A percentile compares a stretch with the other conserved stretches of the same genome.
Conservation (phyloP, 1,139 yeast genomes). For the Saccharomyces hybrid region DNA sequence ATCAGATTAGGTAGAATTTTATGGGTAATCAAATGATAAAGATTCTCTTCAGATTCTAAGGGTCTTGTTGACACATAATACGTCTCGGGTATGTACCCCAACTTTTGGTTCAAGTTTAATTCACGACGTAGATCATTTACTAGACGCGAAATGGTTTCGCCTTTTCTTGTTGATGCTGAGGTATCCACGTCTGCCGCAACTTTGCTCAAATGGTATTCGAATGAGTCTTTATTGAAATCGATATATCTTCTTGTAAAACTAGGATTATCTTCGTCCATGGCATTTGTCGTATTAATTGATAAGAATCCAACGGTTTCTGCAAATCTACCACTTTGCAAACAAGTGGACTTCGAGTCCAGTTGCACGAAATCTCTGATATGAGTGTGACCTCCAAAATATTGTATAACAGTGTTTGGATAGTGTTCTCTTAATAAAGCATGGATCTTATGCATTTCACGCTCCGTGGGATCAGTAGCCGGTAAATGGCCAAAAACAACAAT, state of each 20-base stretch:
- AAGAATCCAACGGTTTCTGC: slow-evolving; percentile 90
- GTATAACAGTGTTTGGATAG: slow-evolving; percentile 60
- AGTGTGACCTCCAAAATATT: slow-evolving; percentile 91
- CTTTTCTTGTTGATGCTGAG: slow-evolving; percentile 29
- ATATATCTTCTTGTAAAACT: slow-evolving; percentile 56
- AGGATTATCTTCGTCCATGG: slow-evolving; percentile 13
- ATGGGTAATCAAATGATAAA: slow-evolving; percentile 53
- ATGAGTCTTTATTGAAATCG: slow-evolving; percentile 70
- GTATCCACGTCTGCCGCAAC: neutral
- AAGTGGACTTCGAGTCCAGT: slow-evolving; percentile 61
- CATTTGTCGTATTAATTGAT: slow-evolving; percentile 41
- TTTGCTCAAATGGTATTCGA: slow-evolving; percentile 49
- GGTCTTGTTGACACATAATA: slow-evolving; percentile 69
- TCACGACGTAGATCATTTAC: slow-evolving; percentile 41
- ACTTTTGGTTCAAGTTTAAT: slow-evolving; percentile 46
- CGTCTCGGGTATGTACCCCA: slow-evolving; percentile 59
- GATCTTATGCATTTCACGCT: slow-evolving; percentile 40
- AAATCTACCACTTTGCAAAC: slow-evolving; percentile 83
- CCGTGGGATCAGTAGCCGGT: slow-evolving; percentile 58
- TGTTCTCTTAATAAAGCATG: slow-evolving; percentile 47
- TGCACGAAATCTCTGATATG: slow-evolving; percentile 80
- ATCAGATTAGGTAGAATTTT: slow-evolving; percentile 54
- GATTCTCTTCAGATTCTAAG: slow-evolving; percentile 47
- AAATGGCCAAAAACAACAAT: slow-evolving; percentile 72
- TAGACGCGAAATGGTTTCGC: slow-evolving; percentile 40